Evolutionary conservation across 257 asterid genomes (phyloP), one percentile per base, ranked within the genome.

Genomic region (Echites panduratus): DNA sequence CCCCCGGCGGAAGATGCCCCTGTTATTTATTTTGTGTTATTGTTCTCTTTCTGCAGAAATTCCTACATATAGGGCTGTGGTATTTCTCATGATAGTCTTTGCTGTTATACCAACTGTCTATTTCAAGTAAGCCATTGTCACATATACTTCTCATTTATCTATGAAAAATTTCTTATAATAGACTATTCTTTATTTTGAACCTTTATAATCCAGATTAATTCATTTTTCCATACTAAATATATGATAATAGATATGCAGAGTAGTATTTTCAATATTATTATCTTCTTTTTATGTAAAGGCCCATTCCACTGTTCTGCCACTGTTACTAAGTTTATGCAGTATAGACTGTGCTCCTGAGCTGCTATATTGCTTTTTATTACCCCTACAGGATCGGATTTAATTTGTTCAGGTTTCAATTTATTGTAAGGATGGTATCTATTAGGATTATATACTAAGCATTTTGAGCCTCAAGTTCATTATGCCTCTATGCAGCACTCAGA

Each of bases 31-130:
- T 63, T 19, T 66, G 45, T 32, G 71, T 76, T 72, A 59, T 75
- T 70, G 54, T 71, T 52, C 58, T 63, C 75, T 70, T 32, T 71
- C 41, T 77, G 49, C 97, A 95, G 99, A 88, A 73, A 75, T 87
- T 74, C 84, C 90, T 13, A 95, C 90, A 82, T 70, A 82, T 75
- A 81, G 73, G 41, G 89, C 89, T 29, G 88, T 83, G 71, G 27
- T 95, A 76, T 82, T 77, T 72, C 75, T 90, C 48, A 92, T 95
- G 99, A 83, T 92, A 81, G 40, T 79, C 76, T 86, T 85, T 79
- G 98, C 92, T 68, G 98, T 95, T 70, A 85, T 92, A 72, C 99
- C 99, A 40, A 95, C 99, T 7, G 58, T 88, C 72, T 70, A 84
- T 45, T 86, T 83, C 87, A 92, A 92, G 98, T 92, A 75, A 90